phyloP scores from a whole-genome alignment of 495 filamentous ascomycete genomes.

The Saxophila tyrrhenica region DNA sequence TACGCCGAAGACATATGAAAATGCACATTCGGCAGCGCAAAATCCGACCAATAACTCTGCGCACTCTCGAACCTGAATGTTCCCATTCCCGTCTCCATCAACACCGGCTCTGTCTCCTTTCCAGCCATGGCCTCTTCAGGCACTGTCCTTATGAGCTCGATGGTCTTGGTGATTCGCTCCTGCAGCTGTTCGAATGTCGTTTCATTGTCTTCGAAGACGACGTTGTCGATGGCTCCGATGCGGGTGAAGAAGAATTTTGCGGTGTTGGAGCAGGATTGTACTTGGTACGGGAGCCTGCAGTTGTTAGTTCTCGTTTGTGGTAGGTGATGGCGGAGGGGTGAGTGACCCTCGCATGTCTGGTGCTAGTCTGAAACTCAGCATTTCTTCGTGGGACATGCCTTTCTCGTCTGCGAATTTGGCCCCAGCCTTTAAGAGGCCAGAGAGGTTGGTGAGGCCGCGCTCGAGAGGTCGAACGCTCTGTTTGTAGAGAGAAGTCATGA shows the following conservation, averaged over 20 bases:
- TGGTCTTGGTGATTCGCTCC: neutral
- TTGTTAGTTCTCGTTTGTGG: neutral
- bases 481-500: constrained; percentile 4
- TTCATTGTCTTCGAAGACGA: neutral
- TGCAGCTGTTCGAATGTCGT: neutral
- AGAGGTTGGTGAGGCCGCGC: constrained; percentile 12
- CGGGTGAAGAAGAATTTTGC: constrained; percentile 7
- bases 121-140: neutral
- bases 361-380: constrained; percentile 13
- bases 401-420: constrained; percentile 14
- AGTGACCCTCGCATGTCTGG: constrained; percentile 16
- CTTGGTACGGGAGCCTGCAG: constrained; percentile 15
- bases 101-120: neutral
- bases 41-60: constrained; percentile 29
- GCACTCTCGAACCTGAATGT: constrained; percentile 15
- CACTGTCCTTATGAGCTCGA: neutral
- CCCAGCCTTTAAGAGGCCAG: constrained; percentile 16
- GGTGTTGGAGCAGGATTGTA: constrained; percentile 18
- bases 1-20: constrained; percentile 49
- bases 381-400: constrained; percentile 9
- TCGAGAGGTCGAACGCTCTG: constrained; percentile 8
- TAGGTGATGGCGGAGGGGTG: neutral
- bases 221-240: constrained; percentile 1
- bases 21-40: constrained; percentile 42
- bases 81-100: constrained; percentile 12